A percentile compares a stretch with the other conserved stretches of the same genome.
These are phyloP conservation scores for Arabis hirsuta DNA, from an alignment of 345 rosid genomes.

Conservation along the genomic window DNA sequence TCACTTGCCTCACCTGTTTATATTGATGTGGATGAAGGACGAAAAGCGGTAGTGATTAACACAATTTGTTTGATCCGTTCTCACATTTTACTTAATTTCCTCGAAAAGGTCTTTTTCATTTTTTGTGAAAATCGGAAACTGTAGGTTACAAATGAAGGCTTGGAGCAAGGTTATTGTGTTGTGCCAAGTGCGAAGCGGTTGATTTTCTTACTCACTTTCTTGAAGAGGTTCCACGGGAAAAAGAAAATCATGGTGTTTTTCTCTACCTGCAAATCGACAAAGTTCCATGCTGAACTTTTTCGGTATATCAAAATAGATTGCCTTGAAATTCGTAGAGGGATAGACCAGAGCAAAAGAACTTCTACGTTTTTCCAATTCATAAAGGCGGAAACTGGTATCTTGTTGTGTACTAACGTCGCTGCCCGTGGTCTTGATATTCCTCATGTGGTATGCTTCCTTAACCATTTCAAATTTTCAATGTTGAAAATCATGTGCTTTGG, in stretches of 20 bases:
- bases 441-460: constrained; percentile 68
- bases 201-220: constrained; percentile 80
- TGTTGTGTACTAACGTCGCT: constrained; percentile 94
- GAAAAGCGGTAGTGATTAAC: constrained; percentile 61
- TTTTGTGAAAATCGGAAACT: constrained; percentile 29
- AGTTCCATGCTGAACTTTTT: constrained; percentile 83
- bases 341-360: constrained; percentile 89
- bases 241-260: constrained; percentile 99
- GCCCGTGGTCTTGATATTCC: constrained; percentile 99
- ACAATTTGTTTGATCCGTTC: neutral
- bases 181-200: constrained; percentile 84
- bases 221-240: constrained; percentile 71
- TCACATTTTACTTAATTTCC: no score
- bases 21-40: constrained; percentile 90
- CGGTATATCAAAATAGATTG: constrained; percentile 81
- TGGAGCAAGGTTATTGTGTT: constrained; percentile 96
- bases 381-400: constrained; percentile 85
- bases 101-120: neutral
- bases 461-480: neutral
- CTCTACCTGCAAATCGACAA: constrained; percentile 92
- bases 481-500: neutral
- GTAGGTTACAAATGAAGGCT: constrained; percentile 95
- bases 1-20: constrained; percentile 80
- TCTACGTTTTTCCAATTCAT: constrained; percentile 89
- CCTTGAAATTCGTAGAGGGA: constrained; percentile 87